These are phyloP conservation scores for Zygoascus meyerae DNA, from an alignment of 1,139 yeast species.

Conservation along the genomic window DNA sequence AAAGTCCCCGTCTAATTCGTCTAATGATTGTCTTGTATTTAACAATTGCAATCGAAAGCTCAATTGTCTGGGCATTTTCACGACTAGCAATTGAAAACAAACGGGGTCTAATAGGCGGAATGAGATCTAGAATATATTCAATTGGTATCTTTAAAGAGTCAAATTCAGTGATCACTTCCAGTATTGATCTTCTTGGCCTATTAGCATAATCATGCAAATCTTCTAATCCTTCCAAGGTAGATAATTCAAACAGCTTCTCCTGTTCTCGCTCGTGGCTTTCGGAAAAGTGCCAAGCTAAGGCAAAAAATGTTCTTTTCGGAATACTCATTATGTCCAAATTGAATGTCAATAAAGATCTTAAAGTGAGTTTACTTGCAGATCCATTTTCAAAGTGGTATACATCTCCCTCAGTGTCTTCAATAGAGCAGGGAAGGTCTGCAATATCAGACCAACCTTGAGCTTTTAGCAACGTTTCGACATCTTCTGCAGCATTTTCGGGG, in stretches of 20 bases:
- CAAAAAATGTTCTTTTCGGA: conserved; percentile 78
- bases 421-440: conserved; percentile 48
- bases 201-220: conserved; percentile 85
- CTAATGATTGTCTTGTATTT: conserved; percentile 79
- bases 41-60: conserved; percentile 75
- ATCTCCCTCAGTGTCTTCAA: conserved; percentile 10
- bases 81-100: conserved; percentile 73
- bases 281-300: conserved; percentile 62
- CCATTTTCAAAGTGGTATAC: conserved; percentile 44
- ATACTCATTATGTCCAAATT: conserved; percentile 78
- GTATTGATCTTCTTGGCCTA: conserved; percentile 79
- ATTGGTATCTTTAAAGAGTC: conserved; percentile 67
- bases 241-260: conserved; percentile 70
- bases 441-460: conserved; percentile 68
- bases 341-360: conserved; percentile 65
- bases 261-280: conserved; percentile 55
- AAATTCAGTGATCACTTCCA: conserved; percentile 81
- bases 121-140: conserved; percentile 63
- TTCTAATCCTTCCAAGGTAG: conserved; percentile 57
- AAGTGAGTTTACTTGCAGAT: conserved; percentile 50
- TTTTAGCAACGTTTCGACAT: conserved; percentile 60
- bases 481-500: conserved; percentile 60
- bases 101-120: conserved; percentile 76
- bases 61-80: conserved; percentile 35
- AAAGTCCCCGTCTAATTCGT: conserved; percentile 71